These are phyloP conservation scores for Pontederia paniculata DNA, from an alignment of 176 grass and related monocot genomes.

Conservation along the genomic window DNA sequence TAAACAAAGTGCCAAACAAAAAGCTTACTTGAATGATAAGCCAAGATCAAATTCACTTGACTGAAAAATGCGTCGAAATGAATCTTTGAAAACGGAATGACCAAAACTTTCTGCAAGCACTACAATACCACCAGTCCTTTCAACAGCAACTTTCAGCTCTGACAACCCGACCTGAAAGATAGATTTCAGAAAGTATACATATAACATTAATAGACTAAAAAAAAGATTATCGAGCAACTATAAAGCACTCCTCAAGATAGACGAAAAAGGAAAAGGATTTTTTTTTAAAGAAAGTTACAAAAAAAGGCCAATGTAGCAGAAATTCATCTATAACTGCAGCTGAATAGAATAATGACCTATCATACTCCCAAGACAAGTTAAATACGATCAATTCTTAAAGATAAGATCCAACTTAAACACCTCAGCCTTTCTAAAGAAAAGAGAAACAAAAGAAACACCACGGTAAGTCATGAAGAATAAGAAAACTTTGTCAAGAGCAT, in stretches of 20 bases:
- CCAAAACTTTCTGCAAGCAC: constrained; percentile 96
- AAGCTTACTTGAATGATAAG: constrained; percentile 87
- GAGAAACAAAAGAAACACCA: too few species aligned
- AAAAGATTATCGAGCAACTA: neutral
- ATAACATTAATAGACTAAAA: neutral
- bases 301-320: too few species aligned
- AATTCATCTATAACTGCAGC: too few species aligned
- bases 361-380: too few species aligned
- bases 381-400: too few species aligned
- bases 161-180: constrained; percentile 65
- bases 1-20: neutral
- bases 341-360: too few species aligned
- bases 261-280: neutral
- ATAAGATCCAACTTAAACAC: too few species aligned
- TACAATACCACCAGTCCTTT: constrained; percentile 80
- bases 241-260: neutral
- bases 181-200: neutral
- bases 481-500: too few species aligned
- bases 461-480: too few species aligned
- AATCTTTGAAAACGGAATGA: constrained; percentile 89
- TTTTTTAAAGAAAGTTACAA: too few species aligned
- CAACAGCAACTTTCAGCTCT: constrained; percentile 95
- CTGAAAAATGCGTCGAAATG: constrained; percentile 67
- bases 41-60: constrained; percentile 67
- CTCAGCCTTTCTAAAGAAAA: too few species aligned